Percentiles rank a stretch among this genome's conserved stretches.
phyloP scores from a whole-genome alignment of 306 rosid genomes.

The Sphenostylis stenocarpa region DNA sequence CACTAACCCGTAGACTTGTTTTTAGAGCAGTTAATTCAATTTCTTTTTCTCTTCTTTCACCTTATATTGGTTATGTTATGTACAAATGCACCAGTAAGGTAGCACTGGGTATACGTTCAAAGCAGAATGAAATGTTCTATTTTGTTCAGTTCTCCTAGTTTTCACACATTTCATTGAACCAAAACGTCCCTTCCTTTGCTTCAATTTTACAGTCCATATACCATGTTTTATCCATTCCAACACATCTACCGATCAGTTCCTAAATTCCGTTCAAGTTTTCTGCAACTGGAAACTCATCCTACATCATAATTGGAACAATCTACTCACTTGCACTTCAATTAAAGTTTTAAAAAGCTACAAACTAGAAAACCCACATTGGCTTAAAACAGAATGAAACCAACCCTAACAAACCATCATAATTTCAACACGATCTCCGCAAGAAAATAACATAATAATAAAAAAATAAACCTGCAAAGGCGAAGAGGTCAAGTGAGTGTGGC shows the following conservation, averaged over 20 bases:
- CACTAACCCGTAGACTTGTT: not conserved
- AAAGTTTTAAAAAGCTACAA: not conserved
- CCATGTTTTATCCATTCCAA: not conserved
- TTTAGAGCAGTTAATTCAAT: not conserved
- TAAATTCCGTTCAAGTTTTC: not conserved
- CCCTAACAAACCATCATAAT: slow-evolving; percentile 2
- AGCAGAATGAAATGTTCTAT: not conserved
- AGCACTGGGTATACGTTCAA: not conserved
- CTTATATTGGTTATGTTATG: no score
- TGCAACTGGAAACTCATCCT: not conserved
- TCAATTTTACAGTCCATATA: not conserved
- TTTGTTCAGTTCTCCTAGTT: not conserved
- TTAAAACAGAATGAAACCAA: not conserved
- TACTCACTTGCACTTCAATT: not conserved
- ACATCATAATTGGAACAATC: no score
- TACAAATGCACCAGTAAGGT: not conserved
- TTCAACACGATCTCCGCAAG: not conserved
- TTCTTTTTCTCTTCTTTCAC: not conserved
- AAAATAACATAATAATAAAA: not conserved
- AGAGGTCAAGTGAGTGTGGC: slow-evolving; percentile 38
- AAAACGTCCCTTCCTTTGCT: not conserved
- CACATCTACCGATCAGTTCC: not conserved
- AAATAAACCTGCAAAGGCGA: slow-evolving; percentile 45
- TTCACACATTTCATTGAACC: not conserved
- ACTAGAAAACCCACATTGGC: not conserved